Conservation (phyloP, 768 basidiomycete species). For the Mycena rosella region DNA sequence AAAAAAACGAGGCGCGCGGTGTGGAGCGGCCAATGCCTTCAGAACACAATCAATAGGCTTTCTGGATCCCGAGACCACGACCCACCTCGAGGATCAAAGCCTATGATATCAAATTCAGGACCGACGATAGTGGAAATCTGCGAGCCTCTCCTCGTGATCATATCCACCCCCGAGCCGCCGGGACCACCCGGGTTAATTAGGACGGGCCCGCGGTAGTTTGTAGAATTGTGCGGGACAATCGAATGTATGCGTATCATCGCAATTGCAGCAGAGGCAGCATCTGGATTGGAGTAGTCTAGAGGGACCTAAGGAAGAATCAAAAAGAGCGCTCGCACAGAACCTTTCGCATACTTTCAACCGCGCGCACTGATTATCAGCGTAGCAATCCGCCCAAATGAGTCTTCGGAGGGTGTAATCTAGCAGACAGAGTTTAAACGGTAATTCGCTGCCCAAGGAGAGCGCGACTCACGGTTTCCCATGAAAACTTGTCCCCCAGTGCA, state of each 20-base stretch:
- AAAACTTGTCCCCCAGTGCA: background rate
- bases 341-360: background rate
- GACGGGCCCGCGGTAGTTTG: conserved; percentile 36
- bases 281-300: conserved; percentile 34
- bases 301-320: conserved; percentile 25
- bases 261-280: conserved; percentile 31
- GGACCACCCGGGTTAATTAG: conserved; percentile 41
- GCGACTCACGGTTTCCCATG: background rate
- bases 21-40: conserved; percentile 27
- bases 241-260: conserved; percentile 36
- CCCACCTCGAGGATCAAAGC: conserved; percentile 43
- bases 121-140: conserved; percentile 30
- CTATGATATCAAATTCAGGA: conserved; percentile 37
- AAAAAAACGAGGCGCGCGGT: conserved; percentile 27
- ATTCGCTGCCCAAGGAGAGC: background rate
- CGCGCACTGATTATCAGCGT: conserved; percentile 2
- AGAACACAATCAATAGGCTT: background rate
- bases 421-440: background rate
- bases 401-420: conserved; percentile 18
- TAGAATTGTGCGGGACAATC: conserved; percentile 18
- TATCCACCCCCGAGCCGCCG: conserved; percentile 36
- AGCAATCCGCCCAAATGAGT: conserved; percentile 27
- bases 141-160: background rate
- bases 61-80: background rate
- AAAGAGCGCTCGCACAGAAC: background rate